phyloP scores from a whole-genome alignment of 495 filamentous ascomycete genomes.

The Chlorociboria aeruginascens region DNA sequence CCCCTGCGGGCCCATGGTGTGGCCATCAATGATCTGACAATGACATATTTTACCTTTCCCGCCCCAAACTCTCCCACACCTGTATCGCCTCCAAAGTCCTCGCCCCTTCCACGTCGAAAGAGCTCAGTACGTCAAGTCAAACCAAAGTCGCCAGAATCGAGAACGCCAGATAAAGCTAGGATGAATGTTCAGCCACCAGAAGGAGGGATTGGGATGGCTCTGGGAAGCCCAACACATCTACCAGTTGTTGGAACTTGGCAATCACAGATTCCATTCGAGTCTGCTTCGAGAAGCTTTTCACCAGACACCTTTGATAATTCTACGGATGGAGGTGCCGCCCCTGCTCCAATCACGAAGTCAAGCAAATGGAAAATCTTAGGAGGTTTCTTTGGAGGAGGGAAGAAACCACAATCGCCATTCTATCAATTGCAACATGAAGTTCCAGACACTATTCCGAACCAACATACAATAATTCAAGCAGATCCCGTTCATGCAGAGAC shows the following conservation, averaged over 20 bases:
- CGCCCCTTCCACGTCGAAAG: constrained; percentile 15
- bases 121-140: constrained; percentile 4
- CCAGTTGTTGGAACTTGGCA: constrained; percentile 8
- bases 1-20: constrained; percentile 12
- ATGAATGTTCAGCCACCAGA: constrained; percentile 3
- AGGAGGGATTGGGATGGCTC: constrained; percentile 40
- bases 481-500: neutral
- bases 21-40: neutral
- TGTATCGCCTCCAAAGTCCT: constrained; percentile 25
- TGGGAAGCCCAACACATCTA: constrained; percentile 38
- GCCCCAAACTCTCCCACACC: constrained; percentile 30
- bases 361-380: constrained; percentile 38
- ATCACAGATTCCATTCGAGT: constrained; percentile 15
- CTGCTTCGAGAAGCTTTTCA: constrained; percentile 4
- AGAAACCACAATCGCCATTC: constrained; percentile 18
- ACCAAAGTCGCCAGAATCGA: constrained; percentile 12
- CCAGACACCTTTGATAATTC: constrained; percentile 18
- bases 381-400: constrained; percentile 29
- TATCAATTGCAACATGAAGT: constrained; percentile 15
- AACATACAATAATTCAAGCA: constrained; percentile 2
- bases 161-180: constrained; percentile 24
- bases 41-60: constrained; percentile 21
- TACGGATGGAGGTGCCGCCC: constrained; percentile 15
- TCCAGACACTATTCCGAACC: neutral
- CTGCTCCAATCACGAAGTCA: constrained; percentile 26